Evolutionary conservation across 192 early-diverging fungal genomes (phyloP).

Genomic region (Coemansia sp.): DNA sequence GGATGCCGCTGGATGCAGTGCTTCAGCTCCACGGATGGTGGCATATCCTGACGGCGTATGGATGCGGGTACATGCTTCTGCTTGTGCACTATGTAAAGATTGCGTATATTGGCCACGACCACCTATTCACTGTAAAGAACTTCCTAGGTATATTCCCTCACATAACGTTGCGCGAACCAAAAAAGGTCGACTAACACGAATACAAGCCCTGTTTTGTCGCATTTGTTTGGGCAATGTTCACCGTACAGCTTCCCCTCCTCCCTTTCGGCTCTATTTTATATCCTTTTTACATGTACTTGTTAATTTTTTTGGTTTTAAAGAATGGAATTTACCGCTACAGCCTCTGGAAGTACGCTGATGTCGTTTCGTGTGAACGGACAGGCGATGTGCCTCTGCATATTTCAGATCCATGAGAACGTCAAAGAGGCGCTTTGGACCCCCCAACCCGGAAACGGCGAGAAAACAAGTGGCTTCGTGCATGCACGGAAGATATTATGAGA

Average conservation of each 20-base stretch:
- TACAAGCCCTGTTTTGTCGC: neutral
- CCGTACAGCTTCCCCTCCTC: neutral
- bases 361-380: neutral
- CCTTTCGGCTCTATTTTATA: neutral
- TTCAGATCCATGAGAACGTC: too few relatives aligned
- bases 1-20: constrained; percentile 55
- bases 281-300: constrained; percentile 5
- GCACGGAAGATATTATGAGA: neutral
- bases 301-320: neutral
- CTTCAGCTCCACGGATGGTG: constrained; percentile 69
- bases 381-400: neutral
- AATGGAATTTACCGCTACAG: too few relatives aligned
- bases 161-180: constrained; percentile 25
- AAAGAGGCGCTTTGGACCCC: neutral
- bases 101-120: constrained; percentile 40
- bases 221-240: neutral
- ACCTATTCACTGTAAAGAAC: constrained; percentile 37
- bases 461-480: neutral
- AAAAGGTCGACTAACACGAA: constrained; percentile 35
- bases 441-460: neutral
- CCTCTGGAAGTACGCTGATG: neutral
- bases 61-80: constrained; percentile 49
- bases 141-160: constrained; percentile 36
- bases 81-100: constrained; percentile 50
- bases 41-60: constrained; percentile 66